Evolutionary conservation across 371 early-diverging fungal species (phyloP).

Genomic region (Actinomortierella ambigua): DNA sequence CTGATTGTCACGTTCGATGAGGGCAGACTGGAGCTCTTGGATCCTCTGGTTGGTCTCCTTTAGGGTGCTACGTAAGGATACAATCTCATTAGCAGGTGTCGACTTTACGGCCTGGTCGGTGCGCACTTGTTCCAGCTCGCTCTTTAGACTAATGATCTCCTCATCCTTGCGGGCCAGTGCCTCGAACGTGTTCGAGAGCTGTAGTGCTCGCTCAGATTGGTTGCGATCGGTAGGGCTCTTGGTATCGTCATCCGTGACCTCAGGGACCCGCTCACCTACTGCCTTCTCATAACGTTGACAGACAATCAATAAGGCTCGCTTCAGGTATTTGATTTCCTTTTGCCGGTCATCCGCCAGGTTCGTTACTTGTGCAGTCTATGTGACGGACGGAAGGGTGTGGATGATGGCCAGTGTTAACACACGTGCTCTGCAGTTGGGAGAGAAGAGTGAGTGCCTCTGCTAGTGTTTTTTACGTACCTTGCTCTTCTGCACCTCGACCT

Average conservation of each 20-base stretch:
- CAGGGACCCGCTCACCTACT: slow-evolving; percentile 28
- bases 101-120: slow-evolving; percentile 22
- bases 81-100: slow-evolving; percentile 35
- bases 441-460: background rate
- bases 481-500: slow-evolving; percentile 41
- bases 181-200: slow-evolving; percentile 42
- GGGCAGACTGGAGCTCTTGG: slow-evolving; percentile 28
- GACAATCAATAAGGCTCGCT: slow-evolving; percentile 48
- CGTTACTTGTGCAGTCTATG: slow-evolving; percentile 35
- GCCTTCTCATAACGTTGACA: slow-evolving; percentile 47
- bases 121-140: slow-evolving; percentile 22
- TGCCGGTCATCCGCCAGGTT: slow-evolving; percentile 35
- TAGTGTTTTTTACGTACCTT: slow-evolving; percentile 10
- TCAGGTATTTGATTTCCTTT: slow-evolving; percentile 48
- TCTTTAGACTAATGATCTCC: slow-evolving; percentile 38
- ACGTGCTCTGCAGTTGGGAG: too few relatives aligned
- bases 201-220: slow-evolving; percentile 25
- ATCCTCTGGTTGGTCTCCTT: slow-evolving; percentile 39
- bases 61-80: slow-evolving; percentile 37
- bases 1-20: slow-evolving; percentile 23
- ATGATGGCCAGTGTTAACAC: background rate
- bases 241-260: slow-evolving; percentile 34
- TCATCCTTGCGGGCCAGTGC: slow-evolving; percentile 43
- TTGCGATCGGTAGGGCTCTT: slow-evolving; percentile 14
- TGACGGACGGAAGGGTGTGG: background rate